These are phyloP conservation scores for Blastomyces silverae DNA, from an alignment of 2,329 filamentous ascomycete species.

Conservation along the genomic window DNA sequence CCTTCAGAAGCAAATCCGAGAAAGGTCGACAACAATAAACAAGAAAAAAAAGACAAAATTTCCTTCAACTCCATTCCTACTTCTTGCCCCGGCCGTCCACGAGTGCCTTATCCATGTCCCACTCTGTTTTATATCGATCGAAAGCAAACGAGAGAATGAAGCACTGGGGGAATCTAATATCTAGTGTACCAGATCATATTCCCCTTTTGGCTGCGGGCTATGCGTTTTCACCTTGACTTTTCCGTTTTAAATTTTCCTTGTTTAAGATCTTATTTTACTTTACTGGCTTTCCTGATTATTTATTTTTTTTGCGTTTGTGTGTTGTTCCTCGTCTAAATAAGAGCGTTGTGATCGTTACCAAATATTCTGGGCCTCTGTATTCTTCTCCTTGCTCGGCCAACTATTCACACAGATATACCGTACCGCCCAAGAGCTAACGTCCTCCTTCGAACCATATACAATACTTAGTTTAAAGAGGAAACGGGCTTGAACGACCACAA, in stretches of 20 bases:
- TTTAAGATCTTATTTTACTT: conserved; percentile 2
- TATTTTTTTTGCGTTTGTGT: background rate
- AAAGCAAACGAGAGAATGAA: conserved; percentile 4
- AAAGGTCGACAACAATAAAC: conserved; percentile 8
- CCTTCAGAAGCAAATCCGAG: conserved; percentile 1
- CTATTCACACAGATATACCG: background rate
- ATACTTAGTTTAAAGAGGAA: background rate
- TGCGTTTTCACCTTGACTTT: background rate
- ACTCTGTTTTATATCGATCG: conserved; percentile 2
- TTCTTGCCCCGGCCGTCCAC: background rate
- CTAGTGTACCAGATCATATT: background rate
- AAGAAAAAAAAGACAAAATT: conserved; percentile 9
- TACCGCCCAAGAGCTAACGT: background rate
- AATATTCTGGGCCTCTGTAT: conserved; percentile 6
- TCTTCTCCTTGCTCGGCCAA: conserved; percentile 3
- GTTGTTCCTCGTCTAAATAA: conserved; percentile 5
- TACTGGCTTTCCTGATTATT: background rate
- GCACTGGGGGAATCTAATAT: conserved; percentile 4
- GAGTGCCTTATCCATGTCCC: background rate
- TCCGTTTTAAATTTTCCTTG: background rate
- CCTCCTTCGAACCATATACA: background rate
- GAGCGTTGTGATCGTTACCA: conserved; percentile 13
- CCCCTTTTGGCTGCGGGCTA: conserved; percentile 3
- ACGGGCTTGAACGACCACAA: background rate
- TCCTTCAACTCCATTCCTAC: background rate